phyloP scores from a whole-genome alignment of 2,329 filamentous ascomycete genomes.

The Aspergillus fructus region DNA sequence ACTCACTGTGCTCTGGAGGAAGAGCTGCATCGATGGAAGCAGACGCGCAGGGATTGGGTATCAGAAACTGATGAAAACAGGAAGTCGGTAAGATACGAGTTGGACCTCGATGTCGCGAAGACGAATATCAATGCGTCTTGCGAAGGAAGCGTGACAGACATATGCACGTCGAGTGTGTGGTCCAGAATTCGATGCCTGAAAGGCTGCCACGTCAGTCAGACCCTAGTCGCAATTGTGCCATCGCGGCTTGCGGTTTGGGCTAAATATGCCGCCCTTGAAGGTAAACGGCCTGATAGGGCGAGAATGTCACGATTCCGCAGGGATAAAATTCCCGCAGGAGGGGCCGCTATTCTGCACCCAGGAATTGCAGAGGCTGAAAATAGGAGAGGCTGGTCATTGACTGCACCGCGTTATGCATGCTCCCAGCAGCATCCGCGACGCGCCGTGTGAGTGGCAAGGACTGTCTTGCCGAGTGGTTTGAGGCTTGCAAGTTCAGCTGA shows the following conservation, averaged over 20 bases:
- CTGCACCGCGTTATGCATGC: neutral
- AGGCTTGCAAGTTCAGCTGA: conserved; percentile 18
- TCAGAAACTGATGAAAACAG: neutral
- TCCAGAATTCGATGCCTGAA: conserved; percentile 13
- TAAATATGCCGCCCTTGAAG: conserved; percentile 9
- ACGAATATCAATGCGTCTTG: conserved; percentile 12
- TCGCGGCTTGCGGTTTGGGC: conserved; percentile 10
- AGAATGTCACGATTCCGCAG: conserved; percentile 4
- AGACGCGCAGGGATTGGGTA: neutral
- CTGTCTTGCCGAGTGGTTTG: neutral
- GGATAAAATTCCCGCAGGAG: conserved; percentile 4
- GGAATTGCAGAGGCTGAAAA: conserved; percentile 8
- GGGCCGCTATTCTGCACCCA: conserved; percentile 7
- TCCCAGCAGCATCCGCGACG: neutral
- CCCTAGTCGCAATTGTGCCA: conserved; percentile 12
- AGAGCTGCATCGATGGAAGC: neutral
- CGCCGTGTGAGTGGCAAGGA: conserved; percentile 1
- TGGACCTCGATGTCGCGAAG: conserved; percentile 1
- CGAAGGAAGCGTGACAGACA: conserved; percentile 12
- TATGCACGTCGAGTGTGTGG: conserved; percentile 9
- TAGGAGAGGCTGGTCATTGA: neutral
- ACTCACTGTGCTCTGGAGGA: neutral
- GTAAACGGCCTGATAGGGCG: conserved; percentile 16
- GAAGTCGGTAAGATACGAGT: neutral
- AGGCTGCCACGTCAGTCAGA: conserved; percentile 35